These are phyloP conservation scores for Pulveroboletus sp. DNA, from an alignment of 768 basidiomycete species.

Conservation along the genomic window DNA sequence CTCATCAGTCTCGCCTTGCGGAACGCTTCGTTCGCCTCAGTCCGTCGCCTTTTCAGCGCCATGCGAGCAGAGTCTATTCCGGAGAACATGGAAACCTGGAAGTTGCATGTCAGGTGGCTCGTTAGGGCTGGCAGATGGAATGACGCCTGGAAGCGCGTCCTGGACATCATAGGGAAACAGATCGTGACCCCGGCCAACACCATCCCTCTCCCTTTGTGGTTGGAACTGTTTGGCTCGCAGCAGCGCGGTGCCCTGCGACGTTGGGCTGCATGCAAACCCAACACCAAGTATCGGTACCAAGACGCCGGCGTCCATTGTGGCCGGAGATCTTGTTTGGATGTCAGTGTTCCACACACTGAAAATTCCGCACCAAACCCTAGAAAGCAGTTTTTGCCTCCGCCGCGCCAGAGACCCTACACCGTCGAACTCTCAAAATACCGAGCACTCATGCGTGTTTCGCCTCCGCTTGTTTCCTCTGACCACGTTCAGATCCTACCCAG, in stretches of 20 bases:
- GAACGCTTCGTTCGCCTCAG: conserved; percentile 46
- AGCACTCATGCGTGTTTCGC: conserved; percentile 42
- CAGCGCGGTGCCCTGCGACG: conserved; percentile 35
- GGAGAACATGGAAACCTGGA: conserved; percentile 53
- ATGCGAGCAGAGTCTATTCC: conserved; percentile 46
- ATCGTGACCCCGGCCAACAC: conserved; percentile 5
- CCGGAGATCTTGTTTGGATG: too few relatives aligned
- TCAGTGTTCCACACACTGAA: background rate
- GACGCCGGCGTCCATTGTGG: too few relatives aligned
- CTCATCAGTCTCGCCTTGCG: conserved; percentile 50
- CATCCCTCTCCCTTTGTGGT: conserved; percentile 52
- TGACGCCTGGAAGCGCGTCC: conserved; percentile 50
- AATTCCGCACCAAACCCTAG: background rate
- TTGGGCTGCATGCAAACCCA: conserved; percentile 7
- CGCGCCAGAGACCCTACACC: conserved; percentile 8
- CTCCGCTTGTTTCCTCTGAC: conserved; percentile 34
- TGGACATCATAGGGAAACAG: conserved; percentile 17
- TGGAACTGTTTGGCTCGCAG: conserved; percentile 54
- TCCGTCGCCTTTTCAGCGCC: conserved; percentile 40
- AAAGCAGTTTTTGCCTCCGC: conserved; percentile 17
- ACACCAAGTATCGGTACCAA: background rate
- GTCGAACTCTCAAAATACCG: conserved; percentile 30
- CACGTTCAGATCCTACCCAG: conserved; percentile 38
- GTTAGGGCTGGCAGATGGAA: conserved; percentile 56
- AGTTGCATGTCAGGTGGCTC: conserved; percentile 55